phyloP scores from a whole-genome alignment of 2,329 filamentous ascomycete genomes.

The Alternaria sp. region DNA sequence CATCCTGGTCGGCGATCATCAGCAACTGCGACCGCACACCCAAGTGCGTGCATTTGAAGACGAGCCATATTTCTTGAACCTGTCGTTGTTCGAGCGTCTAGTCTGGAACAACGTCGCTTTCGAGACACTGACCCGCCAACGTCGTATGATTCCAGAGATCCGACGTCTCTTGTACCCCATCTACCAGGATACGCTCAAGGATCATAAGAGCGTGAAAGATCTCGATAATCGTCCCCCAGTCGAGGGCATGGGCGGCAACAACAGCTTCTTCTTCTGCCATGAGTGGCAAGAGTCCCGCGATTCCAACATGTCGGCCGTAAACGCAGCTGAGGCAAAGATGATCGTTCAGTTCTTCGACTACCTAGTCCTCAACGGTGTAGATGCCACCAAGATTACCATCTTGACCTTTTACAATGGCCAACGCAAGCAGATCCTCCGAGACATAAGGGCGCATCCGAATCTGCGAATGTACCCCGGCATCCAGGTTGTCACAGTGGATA shows the following conservation, averaged over 20 bases:
- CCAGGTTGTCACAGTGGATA: conserved; percentile 82
- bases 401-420: conserved; percentile 91
- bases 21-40: conserved; percentile 76
- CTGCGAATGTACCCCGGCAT: conserved; percentile 43
- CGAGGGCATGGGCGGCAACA: conserved; percentile 67
- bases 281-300: conserved; percentile 69
- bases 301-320: conserved; percentile 69
- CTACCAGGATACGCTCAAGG: conserved; percentile 62
- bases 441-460: conserved; percentile 53
- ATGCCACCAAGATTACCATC: conserved; percentile 71
- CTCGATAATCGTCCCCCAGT: conserved; percentile 56
- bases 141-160: conserved; percentile 75
- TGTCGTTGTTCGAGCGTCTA: conserved; percentile 82
- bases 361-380: conserved; percentile 70
- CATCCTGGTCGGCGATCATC: conserved; percentile 78
- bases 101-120: conserved; percentile 70
- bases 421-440: conserved; percentile 66
- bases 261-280: conserved; percentile 70
- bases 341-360: conserved; percentile 75
- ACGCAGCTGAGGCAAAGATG: conserved; percentile 76
- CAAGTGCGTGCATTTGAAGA: conserved; percentile 65
- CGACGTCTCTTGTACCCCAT: conserved; percentile 66
- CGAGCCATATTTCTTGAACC: conserved; percentile 69
- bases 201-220: conserved; percentile 63
- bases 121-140: conserved; percentile 70